Conservation (phyloP, 73 alveolate genomes). For the Paramecium primaurelia region DNA sequence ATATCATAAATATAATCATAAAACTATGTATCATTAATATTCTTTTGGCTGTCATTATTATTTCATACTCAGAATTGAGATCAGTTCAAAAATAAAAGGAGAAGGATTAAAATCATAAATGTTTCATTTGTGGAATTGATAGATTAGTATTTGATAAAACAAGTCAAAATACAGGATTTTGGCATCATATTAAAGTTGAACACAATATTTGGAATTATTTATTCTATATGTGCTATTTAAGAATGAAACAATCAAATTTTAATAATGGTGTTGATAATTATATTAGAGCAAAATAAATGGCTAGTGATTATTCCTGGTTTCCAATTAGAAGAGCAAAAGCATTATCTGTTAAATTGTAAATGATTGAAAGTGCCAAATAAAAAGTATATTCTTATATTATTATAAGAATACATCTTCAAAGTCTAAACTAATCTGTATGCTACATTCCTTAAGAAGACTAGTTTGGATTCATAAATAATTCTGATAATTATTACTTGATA, state of each 20-base stretch:
- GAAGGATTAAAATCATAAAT: conserved; percentile 45
- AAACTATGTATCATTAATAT: not conserved
- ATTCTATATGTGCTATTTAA: conserved; percentile 15
- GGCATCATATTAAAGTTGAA: conserved; percentile 52
- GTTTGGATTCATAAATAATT: not conserved
- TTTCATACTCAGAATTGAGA: conserved; percentile 49
- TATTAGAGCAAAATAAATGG: not conserved
- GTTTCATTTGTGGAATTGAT: conserved; percentile 62
- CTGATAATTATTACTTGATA: not conserved
- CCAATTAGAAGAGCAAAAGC: conserved; percentile 32
- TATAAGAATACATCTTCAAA: not conserved
- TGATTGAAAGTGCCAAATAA: not conserved
- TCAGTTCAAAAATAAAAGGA: not conserved
- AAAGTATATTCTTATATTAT: not conserved
- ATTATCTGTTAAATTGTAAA: not conserved
- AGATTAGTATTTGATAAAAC: conserved; percentile 43
- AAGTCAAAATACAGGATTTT: conserved; percentile 20
- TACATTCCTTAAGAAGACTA: not conserved
- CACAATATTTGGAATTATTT: conserved; percentile 52
- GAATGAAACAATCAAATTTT: not conserved
- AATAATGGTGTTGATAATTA: not conserved
- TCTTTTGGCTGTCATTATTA: conserved; percentile 40
- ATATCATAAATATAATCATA: not conserved
- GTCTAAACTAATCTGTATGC: not conserved
- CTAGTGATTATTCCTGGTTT: not conserved